Base-by-base conservation (phyloP, 495 filamentous ascomycete genomes). In the Penicillium bialowiezense region DNA sequence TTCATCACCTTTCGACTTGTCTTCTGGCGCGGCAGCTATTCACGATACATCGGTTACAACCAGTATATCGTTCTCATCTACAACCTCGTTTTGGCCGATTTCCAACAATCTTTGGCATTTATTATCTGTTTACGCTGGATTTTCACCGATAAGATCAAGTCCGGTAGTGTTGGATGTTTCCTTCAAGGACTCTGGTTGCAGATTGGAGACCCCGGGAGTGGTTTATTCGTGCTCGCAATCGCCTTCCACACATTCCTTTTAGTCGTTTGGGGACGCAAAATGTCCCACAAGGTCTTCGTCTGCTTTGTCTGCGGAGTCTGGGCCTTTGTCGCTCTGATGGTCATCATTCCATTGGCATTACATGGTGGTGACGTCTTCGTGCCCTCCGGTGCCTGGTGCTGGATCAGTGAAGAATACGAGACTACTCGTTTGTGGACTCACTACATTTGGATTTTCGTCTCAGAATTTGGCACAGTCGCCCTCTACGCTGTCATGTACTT, bases 401-500 rank as follows among this genome's bases (percentile, higher is more conserved):
- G 87, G 87, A 78, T 90, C 26, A 84, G 78, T 54, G 61, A 72
- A 32, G 63, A 74, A 1, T 88, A 82, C 63, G 75, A 82, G 47
- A 55, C 62, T 5, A 70, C 82, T 33, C 86, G 86, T 52, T 76
- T 91, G 1, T 81, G 78, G 73, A 77, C 85, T 15, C 88, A 91
- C 56, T 91, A 91, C 58, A 74, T 90, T 52, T 91, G 84, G 79
- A 87, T 90, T 64, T 89, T 90, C 68, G 65, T 89, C 37, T 72
- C 79, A 43, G 79, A 89, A 51, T 79, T 84, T 55, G 60, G 81
- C 15, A 88, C 84, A 10, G 74, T 83, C 39, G 48, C 72, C 33
- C 74, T 90, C 12, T 91, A 91, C 64, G 69, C 70, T 1, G 64
- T 84, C 46, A 81, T 88, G 62, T 87, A 79, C 65, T 55, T 86